Evolutionary conservation across 805 yeast genomes (phyloP).

Genomic region (Starmerella asiatica): DNA sequence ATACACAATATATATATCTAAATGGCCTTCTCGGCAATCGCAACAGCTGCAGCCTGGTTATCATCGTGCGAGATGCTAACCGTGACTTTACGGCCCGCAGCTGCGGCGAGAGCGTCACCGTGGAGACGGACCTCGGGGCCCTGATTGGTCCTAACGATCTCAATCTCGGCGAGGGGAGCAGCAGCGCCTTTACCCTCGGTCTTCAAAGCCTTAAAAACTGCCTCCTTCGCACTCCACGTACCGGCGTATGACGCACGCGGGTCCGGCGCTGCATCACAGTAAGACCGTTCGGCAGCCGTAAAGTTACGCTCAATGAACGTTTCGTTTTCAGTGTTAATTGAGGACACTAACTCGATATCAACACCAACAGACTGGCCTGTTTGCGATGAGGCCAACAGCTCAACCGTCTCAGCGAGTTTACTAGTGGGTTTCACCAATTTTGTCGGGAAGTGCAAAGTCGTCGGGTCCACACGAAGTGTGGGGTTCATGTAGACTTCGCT

Average conservation of each 20-base stretch:
- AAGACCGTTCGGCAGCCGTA: constrained; percentile 63
- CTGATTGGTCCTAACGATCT: constrained; percentile 59
- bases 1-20: neutral
- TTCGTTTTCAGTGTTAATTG: constrained; percentile 74
- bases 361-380: constrained; percentile 73
- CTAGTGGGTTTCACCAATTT: constrained; percentile 17
- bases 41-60: constrained; percentile 94
- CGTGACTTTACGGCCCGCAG: constrained; percentile 50
- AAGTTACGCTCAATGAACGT: constrained; percentile 89
- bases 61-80: constrained; percentile 96
- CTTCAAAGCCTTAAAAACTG: constrained; percentile 90
- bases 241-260: constrained; percentile 91
- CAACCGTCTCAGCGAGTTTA: constrained; percentile 25
- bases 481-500: constrained; percentile 90
- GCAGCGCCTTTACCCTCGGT: constrained; percentile 89
- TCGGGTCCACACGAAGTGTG: constrained; percentile 54
- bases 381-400: constrained; percentile 29
- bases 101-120: constrained; percentile 68
- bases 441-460: constrained; percentile 13
- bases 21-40: constrained; percentile 35
- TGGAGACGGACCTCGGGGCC: constrained; percentile 69
- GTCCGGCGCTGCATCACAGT: constrained; percentile 60
- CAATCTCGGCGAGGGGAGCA: constrained; percentile 83
- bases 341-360: constrained; percentile 79
- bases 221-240: constrained; percentile 98